Evolutionary conservation across 768 basidiomycete species (phyloP), one percentile per base, ranked within the genome.

Genomic region (Tubosaeta sp.): DNA sequence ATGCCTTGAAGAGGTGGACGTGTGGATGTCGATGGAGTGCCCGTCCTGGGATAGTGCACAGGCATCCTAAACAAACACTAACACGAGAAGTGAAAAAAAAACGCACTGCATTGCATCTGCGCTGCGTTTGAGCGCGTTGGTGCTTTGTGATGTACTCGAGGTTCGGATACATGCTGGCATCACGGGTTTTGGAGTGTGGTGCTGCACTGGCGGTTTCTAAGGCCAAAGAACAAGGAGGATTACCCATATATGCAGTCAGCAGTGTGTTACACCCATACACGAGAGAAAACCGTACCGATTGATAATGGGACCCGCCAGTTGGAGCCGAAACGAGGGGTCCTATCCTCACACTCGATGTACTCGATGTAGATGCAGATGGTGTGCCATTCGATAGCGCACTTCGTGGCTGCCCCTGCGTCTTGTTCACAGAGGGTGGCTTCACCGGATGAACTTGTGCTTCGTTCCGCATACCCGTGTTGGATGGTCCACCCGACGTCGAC

Each of bases 281-380:
- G 7, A 31, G n/a, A 48, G 27, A 2, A 14, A 52, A 12, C 65
- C 73, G 8, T 57, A 80, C 81, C 66, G 74, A 65, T 0, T 77
- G 76, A 50, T 76, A 76, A 59, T 78, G 71, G 57, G 78, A 82
- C 2, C 78, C 78, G 26, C 80, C 80, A 52, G 73, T 67, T 2
- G 78, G 72, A 22, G 72, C 1, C 11, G 25, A 16, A 12, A 6
- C 6, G 12, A 47, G 43, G 4, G 45, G 26, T 3, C 47, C 49
- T 39, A 43, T 6, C 9, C 31, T 29, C 9, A 32, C 13, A 7
- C 49, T 48, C 27, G 61, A 27, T 22, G 49, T 50, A 26, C 41
- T 50, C 8, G 45, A 41, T n/a, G 52, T 38, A 10, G 59, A 51
- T 13, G 16, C n/a, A 14, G 59, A 48, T 9, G 26, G 10, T 2